Evolutionary conservation across 768 basidiomycete genomes (phyloP).

Genomic region (Suillus fuscotomentosus): DNA sequence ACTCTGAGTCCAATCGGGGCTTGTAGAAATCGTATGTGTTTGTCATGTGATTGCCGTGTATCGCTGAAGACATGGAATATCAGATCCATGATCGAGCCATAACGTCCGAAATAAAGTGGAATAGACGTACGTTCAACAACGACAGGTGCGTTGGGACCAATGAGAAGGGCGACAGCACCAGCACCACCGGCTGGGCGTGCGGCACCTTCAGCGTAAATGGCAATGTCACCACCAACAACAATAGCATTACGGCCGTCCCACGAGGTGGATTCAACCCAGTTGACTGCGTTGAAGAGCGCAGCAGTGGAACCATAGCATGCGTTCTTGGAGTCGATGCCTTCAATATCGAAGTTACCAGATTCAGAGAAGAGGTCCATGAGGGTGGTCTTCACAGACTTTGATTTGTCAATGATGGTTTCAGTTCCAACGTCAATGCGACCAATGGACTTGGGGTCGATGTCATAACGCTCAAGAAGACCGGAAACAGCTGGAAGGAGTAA

Average conservation of each 20-base stretch:
- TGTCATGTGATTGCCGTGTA: conserved; percentile 96
- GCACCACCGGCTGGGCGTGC: conserved; percentile 97
- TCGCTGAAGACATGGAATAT: conserved; percentile 48
- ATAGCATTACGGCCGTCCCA: conserved; percentile 99
- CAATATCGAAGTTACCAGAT: conserved; percentile 93
- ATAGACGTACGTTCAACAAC: conserved; percentile 85
- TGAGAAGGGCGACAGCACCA: conserved; percentile 90
- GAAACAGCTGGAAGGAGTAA: conserved; percentile 63
- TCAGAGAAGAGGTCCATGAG: conserved; percentile 97
- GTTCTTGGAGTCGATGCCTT: conserved; percentile 99
- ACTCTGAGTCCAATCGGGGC: conserved; percentile 91
- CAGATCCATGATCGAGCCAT: conserved; percentile 16
- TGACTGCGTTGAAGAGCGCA: conserved; percentile 96
- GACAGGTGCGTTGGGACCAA: conserved; percentile 94
- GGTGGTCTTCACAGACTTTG: conserved; percentile 96
- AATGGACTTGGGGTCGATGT: conserved; percentile 94
- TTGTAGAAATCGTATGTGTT: conserved; percentile 99
- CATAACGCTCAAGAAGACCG: conserved; percentile 88
- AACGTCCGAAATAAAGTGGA: conserved; percentile 42
- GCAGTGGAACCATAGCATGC: conserved; percentile 99
- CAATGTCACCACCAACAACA: conserved; percentile 95
- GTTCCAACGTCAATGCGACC: conserved; percentile 98
- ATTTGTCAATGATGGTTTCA: conserved; percentile 99
- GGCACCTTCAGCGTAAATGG: conserved; percentile 94
- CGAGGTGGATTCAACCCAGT: conserved; percentile 94